Evolutionary conservation across 2,329 filamentous ascomycete species (phyloP), one percentile per base, ranked within the genome.

Genomic region (Verticillium nonalfalfae): DNA sequence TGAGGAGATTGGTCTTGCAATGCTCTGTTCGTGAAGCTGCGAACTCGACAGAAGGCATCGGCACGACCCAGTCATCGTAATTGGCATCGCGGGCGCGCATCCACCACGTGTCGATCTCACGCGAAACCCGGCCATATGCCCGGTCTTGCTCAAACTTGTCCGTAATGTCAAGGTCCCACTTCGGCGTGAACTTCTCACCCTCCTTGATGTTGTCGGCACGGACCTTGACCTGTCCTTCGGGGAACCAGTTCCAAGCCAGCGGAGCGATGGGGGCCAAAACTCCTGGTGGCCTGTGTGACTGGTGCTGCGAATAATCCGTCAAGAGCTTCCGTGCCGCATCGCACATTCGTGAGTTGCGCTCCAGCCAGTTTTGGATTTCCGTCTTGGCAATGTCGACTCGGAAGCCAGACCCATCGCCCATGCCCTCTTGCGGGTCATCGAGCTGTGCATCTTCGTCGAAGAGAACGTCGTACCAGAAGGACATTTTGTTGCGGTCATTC

Each of bases 401-500:
- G 63, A 87, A 83, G 7, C 81, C 81, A 11, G 79, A 78, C 55
- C 79, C 78, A 59, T 85, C 81, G 35, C 78, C 74, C n/a, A 82
- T 73, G 2, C 74, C 74, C 61, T 87, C 83, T 40, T 85, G 80
- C 2, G 80, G 78, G 56, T 78, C 77, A 9, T 77, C 77, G 35
- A 77, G 73, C 2, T 74, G 75, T 7, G 76, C 76, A 35, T 81
- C 79, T 35, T 85, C 84, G 60, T 89, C 85, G 60, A 88, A 88
- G 7, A 89, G 74, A 34, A 88, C 84, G 60, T 86, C 84, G 61
- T 83, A 84, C 86, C 86, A 89, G 63, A 89, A 89, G 0, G 83
- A 80, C 85, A 88, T 89, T 70, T 89, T 89, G 72, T 88, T 88
- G 39, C 86, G 77, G 68, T 89, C 86, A 67, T 89, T 86, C 64